Conservation (phyloP, 2,329 filamentous ascomycete species). For the Geosmithia flava region DNA sequence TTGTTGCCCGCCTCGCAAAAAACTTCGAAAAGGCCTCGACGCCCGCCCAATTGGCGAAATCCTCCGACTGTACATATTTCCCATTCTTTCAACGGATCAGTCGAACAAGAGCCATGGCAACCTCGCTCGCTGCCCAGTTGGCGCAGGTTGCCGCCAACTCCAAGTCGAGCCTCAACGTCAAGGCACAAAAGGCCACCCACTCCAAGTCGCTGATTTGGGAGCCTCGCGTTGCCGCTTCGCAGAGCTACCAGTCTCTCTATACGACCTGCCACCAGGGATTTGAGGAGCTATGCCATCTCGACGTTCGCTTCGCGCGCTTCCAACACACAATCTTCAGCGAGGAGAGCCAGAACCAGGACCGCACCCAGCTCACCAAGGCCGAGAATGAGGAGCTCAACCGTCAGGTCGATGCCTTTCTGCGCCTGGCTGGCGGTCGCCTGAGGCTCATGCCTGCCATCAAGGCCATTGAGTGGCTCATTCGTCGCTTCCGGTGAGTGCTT, state of each 20-base stretch:
- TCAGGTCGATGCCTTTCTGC: slow-evolving; percentile 72
- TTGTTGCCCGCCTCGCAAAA: background rate
- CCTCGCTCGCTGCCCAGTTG: slow-evolving; percentile 85
- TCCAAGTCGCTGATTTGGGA: slow-evolving; percentile 94
- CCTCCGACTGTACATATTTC: background rate
- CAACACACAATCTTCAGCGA: slow-evolving; percentile 77
- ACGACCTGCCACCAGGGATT: slow-evolving; percentile 81
- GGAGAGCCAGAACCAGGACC: slow-evolving; percentile 81
- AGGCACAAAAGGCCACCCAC: slow-evolving; percentile 83
- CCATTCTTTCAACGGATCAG: background rate
- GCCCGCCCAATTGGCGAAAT: background rate
- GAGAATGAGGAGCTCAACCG: slow-evolving; percentile 76
- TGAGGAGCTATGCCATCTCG: slow-evolving; percentile 79
- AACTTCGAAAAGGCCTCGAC: background rate
- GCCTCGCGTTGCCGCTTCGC: slow-evolving; percentile 66
- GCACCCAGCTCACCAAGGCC: slow-evolving; percentile 65
- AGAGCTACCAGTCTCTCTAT: slow-evolving; percentile 84
- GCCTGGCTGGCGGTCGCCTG: slow-evolving; percentile 62
- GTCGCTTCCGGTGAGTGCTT: slow-evolving; percentile 64
- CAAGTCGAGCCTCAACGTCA: slow-evolving; percentile 82
- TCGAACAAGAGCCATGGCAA: slow-evolving; percentile 46
- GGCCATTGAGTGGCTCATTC: slow-evolving; percentile 86
- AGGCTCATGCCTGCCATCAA: slow-evolving; percentile 81
- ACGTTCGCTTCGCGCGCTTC: slow-evolving; percentile 66
- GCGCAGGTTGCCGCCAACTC: slow-evolving; percentile 84